Evolutionary conservation across 805 yeast genomes (phyloP).

Genomic region (Zygosaccharomyces siamensis): DNA sequence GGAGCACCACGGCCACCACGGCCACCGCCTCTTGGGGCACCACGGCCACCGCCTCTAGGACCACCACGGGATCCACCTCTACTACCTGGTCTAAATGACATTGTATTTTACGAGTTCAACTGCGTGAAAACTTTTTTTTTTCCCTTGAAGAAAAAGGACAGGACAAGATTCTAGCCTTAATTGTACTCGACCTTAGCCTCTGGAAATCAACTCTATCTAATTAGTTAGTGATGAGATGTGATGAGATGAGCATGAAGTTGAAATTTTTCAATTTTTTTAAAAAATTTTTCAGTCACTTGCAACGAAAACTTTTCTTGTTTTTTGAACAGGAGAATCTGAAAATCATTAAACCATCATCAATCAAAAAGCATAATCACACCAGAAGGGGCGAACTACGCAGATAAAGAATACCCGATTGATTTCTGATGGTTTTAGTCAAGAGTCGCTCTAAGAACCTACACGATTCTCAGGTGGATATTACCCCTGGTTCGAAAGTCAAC

Average conservation of each 20-base stretch:
- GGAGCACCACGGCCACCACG: conserved; percentile 75
- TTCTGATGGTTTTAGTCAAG: conserved; percentile 33
- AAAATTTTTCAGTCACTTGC: conserved; percentile 4
- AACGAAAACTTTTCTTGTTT: conserved; percentile 7
- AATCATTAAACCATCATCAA: not conserved
- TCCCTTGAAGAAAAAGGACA: conserved; percentile 1
- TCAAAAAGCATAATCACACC: not conserved
- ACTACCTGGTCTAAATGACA: conserved; percentile 73
- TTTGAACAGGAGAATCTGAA: not conserved
- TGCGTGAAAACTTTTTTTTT: conserved; percentile 2
- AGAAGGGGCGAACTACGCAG: not conserved
- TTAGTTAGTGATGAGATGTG: conserved; percentile 4
- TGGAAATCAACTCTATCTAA: not conserved
- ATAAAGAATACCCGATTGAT: not conserved
- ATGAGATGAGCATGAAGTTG: conserved; percentile 15
- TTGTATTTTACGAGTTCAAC: conserved; percentile 29
- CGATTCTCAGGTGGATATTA: conserved; percentile 39
- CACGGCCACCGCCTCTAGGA: conserved; percentile 62
- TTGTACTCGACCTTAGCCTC: not conserved
- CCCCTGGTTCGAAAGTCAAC: conserved; percentile 32
- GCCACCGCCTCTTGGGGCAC: conserved; percentile 86
- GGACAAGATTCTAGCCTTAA: not conserved
- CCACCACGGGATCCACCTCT: conserved; percentile 50
- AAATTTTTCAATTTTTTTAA: conserved; percentile 7
- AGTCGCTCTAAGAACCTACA: conserved; percentile 59